Percentiles rank a stretch among this genome's conserved stretches.
phyloP scores from a whole-genome alignment of 345 rosid species.

The Passiflora organensis region DNA sequence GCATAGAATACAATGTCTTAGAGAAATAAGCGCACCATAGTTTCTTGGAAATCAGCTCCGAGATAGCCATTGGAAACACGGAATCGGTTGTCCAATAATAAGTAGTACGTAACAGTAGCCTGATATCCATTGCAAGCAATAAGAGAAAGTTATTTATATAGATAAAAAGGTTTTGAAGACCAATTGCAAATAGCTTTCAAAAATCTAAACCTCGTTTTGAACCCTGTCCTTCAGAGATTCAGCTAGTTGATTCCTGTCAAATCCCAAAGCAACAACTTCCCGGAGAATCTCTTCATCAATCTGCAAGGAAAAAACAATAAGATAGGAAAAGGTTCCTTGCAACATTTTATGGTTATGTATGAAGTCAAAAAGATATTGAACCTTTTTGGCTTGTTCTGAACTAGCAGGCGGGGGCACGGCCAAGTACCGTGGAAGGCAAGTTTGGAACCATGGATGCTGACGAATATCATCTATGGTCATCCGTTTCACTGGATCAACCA shows the following conservation, averaged over 20 bases:
- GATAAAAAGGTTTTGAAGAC: not conserved
- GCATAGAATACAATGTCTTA: not conserved
- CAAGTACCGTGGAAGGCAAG: conserved; percentile 65
- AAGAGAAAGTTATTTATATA: not conserved
- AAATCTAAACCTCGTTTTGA: conserved; percentile 59
- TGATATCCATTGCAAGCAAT: conserved; percentile 27
- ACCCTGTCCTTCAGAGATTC: conserved; percentile 63
- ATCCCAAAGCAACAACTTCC: conserved; percentile 62
- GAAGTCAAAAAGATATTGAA: conserved; percentile 10
- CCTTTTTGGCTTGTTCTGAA: conserved; percentile 64
- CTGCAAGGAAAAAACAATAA: conserved; percentile 32
- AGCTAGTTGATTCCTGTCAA: conserved; percentile 51
- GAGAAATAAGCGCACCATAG: conserved; percentile 40
- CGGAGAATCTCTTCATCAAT: conserved; percentile 73
- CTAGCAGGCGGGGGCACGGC: conserved; percentile 74
- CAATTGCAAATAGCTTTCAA: conserved; percentile 4
- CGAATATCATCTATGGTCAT: conserved; percentile 75
- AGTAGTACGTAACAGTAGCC: conserved; percentile 89
- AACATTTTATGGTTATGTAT: not conserved
- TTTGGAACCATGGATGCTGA: conserved; percentile 76
- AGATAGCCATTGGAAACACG: conserved; percentile 72
- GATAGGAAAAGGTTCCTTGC: not conserved
- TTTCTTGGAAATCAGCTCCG: conserved; percentile 70
- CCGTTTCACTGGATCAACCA: conserved; percentile 79
- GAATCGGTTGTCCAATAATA: conserved; percentile 70